These are phyloP conservation scores for Fusarium sp. DNA, from an alignment of 2,329 filamentous ascomycete genomes.

Conservation along the genomic window DNA sequence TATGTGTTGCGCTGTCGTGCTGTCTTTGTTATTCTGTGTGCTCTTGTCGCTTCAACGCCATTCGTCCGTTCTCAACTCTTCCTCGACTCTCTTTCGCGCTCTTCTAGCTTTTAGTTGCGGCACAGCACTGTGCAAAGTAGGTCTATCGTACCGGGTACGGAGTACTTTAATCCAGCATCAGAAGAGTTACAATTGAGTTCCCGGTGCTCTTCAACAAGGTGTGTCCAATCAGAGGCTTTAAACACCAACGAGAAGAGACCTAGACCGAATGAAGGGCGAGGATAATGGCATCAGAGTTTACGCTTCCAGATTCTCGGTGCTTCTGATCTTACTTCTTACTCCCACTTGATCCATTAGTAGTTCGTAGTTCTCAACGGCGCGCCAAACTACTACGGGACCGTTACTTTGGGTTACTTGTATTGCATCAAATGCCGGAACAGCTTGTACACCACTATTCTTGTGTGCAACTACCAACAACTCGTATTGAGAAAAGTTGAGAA, in stretches of 20 bases:
- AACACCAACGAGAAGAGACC: slow-evolving; percentile 25
- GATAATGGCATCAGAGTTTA: slow-evolving; percentile 38
- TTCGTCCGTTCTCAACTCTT: slow-evolving; percentile 28
- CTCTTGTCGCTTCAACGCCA: slow-evolving; percentile 33
- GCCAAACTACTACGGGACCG: slow-evolving; percentile 30
- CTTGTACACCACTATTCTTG: slow-evolving; percentile 25
- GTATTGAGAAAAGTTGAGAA: slow-evolving; percentile 37
- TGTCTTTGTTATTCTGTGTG: slow-evolving; percentile 39
- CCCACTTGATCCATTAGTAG: slow-evolving; percentile 11
- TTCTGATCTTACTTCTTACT: slow-evolving; percentile 11
- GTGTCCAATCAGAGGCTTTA: slow-evolving; percentile 21
- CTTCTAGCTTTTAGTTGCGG: slow-evolving; percentile 38
- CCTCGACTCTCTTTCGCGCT: slow-evolving; percentile 24
- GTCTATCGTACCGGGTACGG: slow-evolving; percentile 33
- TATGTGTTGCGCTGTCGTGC: slow-evolving; percentile 41
- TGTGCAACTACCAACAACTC: slow-evolving; percentile 42
- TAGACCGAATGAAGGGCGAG: slow-evolving; percentile 4
- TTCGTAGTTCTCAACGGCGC: slow-evolving; percentile 32
- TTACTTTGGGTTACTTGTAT: slow-evolving; percentile 33
- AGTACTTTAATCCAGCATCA: slow-evolving; percentile 24
- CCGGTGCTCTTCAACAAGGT: slow-evolving; percentile 2
- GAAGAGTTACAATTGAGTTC: slow-evolving; percentile 21
- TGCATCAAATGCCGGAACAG: slow-evolving; percentile 33
- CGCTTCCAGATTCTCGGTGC: slow-evolving; percentile 31
- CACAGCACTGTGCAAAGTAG: slow-evolving; percentile 39